Conservation (phyloP, 1,284 basidiomycete genomes). For the Boletellus dicymbophilus region DNA sequence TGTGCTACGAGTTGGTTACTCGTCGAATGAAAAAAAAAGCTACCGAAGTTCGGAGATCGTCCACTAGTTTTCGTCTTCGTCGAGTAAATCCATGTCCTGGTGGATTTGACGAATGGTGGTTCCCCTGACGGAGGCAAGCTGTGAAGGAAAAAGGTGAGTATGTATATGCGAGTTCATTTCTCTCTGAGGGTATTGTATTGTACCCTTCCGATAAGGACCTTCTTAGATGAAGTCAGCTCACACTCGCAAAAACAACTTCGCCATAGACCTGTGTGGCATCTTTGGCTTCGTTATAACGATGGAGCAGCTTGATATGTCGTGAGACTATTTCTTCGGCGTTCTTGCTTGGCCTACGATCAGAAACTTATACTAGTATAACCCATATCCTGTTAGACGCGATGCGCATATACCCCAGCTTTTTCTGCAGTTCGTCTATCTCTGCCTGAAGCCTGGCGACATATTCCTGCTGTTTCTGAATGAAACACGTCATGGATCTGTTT, state of each 20-base stretch:
- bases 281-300: constrained; percentile 79
- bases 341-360: constrained; percentile 42
- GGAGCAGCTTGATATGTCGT: constrained; percentile 69
- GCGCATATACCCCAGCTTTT: constrained; percentile 51
- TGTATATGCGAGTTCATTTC: constrained; percentile 19
- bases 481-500: neutral
- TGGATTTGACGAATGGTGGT: constrained; percentile 73
- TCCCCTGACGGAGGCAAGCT: constrained; percentile 67
- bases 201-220: constrained; percentile 38
- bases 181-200: constrained; percentile 33
- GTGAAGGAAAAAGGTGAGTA: constrained; percentile 14
- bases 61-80: constrained; percentile 38
- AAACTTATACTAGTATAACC: neutral
- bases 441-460: constrained; percentile 51
- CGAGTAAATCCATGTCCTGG: constrained; percentile 59
- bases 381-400: neutral
- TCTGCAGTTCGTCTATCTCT: constrained; percentile 54
- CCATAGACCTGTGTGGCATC: constrained; percentile 69
- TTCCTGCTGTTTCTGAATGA: constrained; percentile 53
- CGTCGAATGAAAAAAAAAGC: constrained; percentile 22
- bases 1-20: constrained; percentile 77
- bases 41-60: neutral
- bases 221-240: constrained; percentile 3
- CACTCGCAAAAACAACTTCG: neutral
- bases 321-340: constrained; percentile 69